These are phyloP conservation scores for Fraxinus sp. DNA, from an alignment of 305 asterid genomes.

Conservation along the genomic window DNA sequence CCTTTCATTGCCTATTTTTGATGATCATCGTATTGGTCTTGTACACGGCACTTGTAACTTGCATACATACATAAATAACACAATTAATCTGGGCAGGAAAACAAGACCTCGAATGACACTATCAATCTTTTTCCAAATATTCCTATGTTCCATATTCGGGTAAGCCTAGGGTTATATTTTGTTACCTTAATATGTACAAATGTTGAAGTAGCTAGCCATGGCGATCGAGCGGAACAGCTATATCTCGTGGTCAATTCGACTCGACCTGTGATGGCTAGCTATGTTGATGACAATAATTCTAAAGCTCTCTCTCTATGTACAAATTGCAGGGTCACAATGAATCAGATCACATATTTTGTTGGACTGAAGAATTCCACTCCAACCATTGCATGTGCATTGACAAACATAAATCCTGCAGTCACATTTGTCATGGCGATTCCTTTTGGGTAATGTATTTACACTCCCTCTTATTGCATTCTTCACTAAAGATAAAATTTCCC, in stretches of 20 bases:
- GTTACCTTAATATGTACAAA: not conserved
- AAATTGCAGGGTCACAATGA: slow-evolving; percentile 68
- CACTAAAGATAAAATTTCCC: not conserved
- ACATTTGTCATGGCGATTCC: slow-evolving; percentile 76
- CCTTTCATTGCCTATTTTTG: too few species aligned
- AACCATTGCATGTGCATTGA: slow-evolving; percentile 79
- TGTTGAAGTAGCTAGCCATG: not conserved
- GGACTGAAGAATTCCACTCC: slow-evolving; percentile 87
- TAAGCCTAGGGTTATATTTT: slow-evolving; percentile 25
- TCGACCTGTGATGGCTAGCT: not conserved
- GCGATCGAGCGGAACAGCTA: not conserved
- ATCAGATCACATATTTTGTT: slow-evolving; percentile 77
- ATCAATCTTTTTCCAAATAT: slow-evolving; percentile 62
- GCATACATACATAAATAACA: not conserved
- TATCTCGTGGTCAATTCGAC: not conserved
- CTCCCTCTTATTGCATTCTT: not conserved
- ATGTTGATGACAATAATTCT: not conserved
- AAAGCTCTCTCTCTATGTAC: not conserved
- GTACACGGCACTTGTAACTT: not conserved
- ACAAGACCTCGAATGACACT: slow-evolving; percentile 33
- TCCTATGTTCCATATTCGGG: slow-evolving; percentile 82
- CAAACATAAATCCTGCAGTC: slow-evolving; percentile 72
- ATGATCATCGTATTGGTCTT: not conserved
- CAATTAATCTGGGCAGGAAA: not conserved
- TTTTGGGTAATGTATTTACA: slow-evolving; percentile 44